Evolutionary conservation across 2,329 filamentous ascomycete genomes (phyloP).

Genomic region (Samsoniella hepiali): DNA sequence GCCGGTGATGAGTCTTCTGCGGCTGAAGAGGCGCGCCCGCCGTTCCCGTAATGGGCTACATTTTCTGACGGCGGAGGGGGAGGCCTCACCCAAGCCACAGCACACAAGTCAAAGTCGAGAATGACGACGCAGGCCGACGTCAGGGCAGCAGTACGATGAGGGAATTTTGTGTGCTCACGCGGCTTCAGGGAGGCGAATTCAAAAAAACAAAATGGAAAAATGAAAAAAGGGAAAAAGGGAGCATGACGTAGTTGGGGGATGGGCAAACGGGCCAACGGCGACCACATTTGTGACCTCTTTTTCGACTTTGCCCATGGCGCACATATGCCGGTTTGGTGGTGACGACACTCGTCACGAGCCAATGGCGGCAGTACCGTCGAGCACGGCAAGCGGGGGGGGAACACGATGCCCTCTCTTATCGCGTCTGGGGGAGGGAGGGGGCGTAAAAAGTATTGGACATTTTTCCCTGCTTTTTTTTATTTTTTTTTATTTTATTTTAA

Average conservation of each 20-base stretch:
- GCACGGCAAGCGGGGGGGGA: too few relatives aligned
- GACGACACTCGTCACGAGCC: too few relatives aligned
- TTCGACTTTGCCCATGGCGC: background rate
- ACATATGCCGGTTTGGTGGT: too few relatives aligned
- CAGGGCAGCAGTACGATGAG: background rate
- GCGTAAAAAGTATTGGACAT: too few relatives aligned
- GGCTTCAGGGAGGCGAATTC: background rate
- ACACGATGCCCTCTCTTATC: too few relatives aligned
- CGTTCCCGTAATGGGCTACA: background rate
- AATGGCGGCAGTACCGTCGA: too few relatives aligned
- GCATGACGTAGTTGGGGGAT: slow-evolving; percentile 7
- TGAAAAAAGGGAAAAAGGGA: background rate
- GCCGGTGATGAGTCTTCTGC: background rate
- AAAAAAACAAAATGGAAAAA: background rate
- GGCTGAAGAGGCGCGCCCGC: background rate
- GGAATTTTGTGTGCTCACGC: background rate
- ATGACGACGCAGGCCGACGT: background rate
- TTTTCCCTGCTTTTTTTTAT: too few relatives aligned
- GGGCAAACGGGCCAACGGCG: background rate
- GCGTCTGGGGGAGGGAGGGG: too few relatives aligned
- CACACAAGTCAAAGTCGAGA: background rate
- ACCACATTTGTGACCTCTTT: slow-evolving; percentile 12
- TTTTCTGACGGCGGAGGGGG: background rate
- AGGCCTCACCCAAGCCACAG: slow-evolving; percentile 11
- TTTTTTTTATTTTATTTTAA: too few relatives aligned